phyloP scores from a whole-genome alignment of 31 red algal species.

The Endocladia muricata region DNA sequence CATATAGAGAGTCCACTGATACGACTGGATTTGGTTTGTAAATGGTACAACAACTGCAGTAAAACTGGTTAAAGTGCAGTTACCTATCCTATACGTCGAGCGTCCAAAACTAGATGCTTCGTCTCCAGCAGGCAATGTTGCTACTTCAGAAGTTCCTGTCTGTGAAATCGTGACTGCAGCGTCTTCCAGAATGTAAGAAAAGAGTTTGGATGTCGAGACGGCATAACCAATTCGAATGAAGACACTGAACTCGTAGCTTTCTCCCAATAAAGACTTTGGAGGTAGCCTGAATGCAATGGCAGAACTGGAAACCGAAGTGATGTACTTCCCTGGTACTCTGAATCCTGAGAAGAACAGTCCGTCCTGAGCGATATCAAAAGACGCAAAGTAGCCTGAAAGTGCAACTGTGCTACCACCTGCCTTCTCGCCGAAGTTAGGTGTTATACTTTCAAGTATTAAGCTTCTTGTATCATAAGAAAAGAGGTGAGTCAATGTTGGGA shows the following conservation, averaged over 20 bases:
- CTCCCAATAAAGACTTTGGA: constrained; percentile 40
- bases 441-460: constrained; percentile 33
- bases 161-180: constrained; percentile 47
- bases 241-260: constrained; percentile 45
- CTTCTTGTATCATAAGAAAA: constrained; percentile 42
- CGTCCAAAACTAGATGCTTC: no score
- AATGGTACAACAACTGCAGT: constrained; percentile 55
- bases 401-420: constrained; percentile 43
- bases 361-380: constrained; percentile 42
- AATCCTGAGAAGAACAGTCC: constrained; percentile 39
- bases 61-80: constrained; percentile 48
- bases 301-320: constrained; percentile 11
- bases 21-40: constrained; percentile 42
- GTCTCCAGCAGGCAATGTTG: no score
- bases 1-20: constrained; percentile 39
- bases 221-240: constrained; percentile 48
- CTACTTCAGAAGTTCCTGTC: constrained; percentile 54
- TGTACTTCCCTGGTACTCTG: constrained; percentile 21
- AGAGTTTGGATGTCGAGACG: constrained; percentile 18
- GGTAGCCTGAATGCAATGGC: constrained; percentile 26
- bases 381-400: constrained; percentile 54
- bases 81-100: constrained; percentile 44
- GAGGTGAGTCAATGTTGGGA: constrained; percentile 19
- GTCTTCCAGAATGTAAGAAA: constrained; percentile 43
- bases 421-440: constrained; percentile 33